Evolutionary conservation across 202 grass and related monocot genomes (phyloP), one percentile per base, ranked within the genome.

Genomic region (Panicum hallii): DNA sequence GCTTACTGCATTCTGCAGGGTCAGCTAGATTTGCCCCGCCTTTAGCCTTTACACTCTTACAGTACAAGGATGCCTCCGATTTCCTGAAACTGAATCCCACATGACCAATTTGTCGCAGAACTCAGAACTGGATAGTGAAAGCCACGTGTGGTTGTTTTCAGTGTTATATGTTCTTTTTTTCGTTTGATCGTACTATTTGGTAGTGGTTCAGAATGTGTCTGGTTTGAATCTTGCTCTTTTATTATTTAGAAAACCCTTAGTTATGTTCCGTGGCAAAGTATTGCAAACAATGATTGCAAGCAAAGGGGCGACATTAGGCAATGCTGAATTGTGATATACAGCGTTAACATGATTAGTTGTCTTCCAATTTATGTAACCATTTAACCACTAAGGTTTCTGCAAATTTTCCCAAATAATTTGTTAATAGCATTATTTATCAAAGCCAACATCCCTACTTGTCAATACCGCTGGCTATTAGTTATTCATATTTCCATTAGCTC

Each of bases 1-100:
- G 14, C 10, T 84, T 46, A 22, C 78, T n/a, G 36, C 71, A 81
- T 65, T 75, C 55, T 71, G 62, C 62, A 56, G 40, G 77, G 20
- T 81, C 11, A 48, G 32, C 54, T 85, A 32, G 49, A 56, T 80
- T 43, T 67, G 20, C 11, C 40, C 66, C 10, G 22, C 41, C 66
- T 69, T 69, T 44, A 67, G 36, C 17, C 9, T 79, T 72, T 32
- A 70, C 62, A 5, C 58, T 5, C 74, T 17, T 62, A 22, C 2
- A 47, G 50, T 44, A 60, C 68, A 75, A 63, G n/a, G 12, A 74
- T 81, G n/a, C 62, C 10, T 41, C 64, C 12, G 41, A 65, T 64
- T 32, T 36, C 9, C 66, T 69, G 66, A 23, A 69, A 44, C 26
- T 72, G 56, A 41, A 78, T 79, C 82, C 63, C 10, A 11, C 52